Evolutionary conservation across 2,329 filamentous ascomycete species (phyloP), one percentile per base, ranked within the genome.

Genomic region (Fusarium lyarnte): DNA sequence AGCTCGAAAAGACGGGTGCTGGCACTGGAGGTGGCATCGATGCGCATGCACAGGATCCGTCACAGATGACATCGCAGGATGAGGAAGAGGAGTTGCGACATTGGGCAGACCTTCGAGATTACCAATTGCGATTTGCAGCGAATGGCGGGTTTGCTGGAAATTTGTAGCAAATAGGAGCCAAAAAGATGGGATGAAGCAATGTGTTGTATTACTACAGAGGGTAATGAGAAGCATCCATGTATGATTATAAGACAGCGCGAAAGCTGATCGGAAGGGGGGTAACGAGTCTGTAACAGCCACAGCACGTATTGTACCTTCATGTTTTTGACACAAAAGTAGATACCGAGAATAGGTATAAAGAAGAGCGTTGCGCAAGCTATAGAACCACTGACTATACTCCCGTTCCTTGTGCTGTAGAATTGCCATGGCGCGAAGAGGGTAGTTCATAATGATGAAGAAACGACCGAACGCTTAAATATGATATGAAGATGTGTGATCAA

Each of bases 61-160:
- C 69, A 52, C 77, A 78, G 39, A 86, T 85, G 86, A 86, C 84
- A 65, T 79, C 78, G 21, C 82, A 93, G 70, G 89, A 91, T 42
- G 93, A 96, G 74, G 93, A 95, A 76, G 88, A 92, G 58, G 93
- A 96, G 80, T 81, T 96, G 73, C 86, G 89, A 25, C 87, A 90
- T 65, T 97, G 94, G 94, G 92, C 92, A 0, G 93, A 93, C 78
- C 81, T 97, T 72, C 87, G 93, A 65, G 92, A 95, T 58, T 93
- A 93, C 73, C 94, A 97, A 81, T 81, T 91, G 69, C 90, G 91
- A 63, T 93, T 94, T 78, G 88, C 90, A 13, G 88, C 90, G 60
- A 87, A 87, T 39, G 91, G 90, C 4, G 91, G 90, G 4, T 86
- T 90, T 53, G 66, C 75, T 2, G 79, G 79, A 11, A 75, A 53